Conservation (phyloP, 1,139 yeast species). For the Taphrina communis region DNA sequence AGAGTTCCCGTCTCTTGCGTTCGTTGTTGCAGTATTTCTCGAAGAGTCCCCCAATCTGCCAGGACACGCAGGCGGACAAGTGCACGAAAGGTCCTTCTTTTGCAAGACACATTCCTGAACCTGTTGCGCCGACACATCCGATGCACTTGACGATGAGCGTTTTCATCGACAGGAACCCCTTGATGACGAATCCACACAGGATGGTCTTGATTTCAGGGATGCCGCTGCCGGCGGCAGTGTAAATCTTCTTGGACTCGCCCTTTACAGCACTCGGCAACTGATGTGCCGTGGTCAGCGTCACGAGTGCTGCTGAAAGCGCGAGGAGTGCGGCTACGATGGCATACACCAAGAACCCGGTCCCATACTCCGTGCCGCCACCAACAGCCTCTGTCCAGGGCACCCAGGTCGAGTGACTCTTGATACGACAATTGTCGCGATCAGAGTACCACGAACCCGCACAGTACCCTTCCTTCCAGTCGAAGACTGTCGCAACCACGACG, state of each 20-base stretch:
- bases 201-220: conserved; percentile 65
- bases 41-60: conserved; percentile 61
- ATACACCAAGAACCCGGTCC: conserved; percentile 15
- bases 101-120: conserved; percentile 70
- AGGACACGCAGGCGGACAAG: conserved; percentile 71
- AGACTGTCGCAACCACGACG: conserved; percentile 59
- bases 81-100: conserved; percentile 76
- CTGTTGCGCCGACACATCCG: conserved; percentile 64
- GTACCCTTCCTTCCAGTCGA: conserved; percentile 64
- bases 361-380: conserved; percentile 30
- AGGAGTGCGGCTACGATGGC: conserved; percentile 19
- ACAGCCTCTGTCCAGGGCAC: conserved; percentile 10
- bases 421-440: conserved; percentile 24
- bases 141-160: conserved; percentile 61
- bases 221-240: conserved; percentile 53
- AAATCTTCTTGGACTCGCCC: conserved; percentile 26
- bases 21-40: conserved; percentile 61
- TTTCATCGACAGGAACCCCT: conserved; percentile 63
- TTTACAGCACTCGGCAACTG: conserved; percentile 11
- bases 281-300: conserved; percentile 17
- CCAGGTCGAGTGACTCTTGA: conserved; percentile 5
- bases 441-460: conserved; percentile 50
- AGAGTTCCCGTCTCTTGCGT: conserved; percentile 62
- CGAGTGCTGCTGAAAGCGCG: conserved; percentile 69
- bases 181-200: conserved; percentile 62